Evolutionary conservation across 305 asterid species (phyloP).

Genomic region (Solanum hybrid): DNA sequence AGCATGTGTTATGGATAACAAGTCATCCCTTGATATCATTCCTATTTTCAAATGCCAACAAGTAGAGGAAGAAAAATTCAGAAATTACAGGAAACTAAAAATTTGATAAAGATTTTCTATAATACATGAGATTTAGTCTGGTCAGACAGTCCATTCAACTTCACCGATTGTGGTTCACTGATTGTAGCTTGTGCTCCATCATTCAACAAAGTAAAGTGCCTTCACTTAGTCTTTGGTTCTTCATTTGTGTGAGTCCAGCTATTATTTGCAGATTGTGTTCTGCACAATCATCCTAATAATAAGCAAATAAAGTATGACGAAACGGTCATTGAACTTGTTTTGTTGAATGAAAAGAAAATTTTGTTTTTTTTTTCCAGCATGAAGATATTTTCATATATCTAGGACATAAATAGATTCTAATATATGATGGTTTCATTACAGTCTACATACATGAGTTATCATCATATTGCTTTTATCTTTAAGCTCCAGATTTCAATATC

Average conservation of each 20-base stretch:
- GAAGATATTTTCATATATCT: background rate
- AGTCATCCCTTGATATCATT: background rate
- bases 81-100: background rate
- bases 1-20: background rate
- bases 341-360: background rate
- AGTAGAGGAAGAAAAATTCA: background rate
- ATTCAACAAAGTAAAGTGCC: background rate
- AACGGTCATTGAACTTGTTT: background rate
- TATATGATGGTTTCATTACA: too few relatives aligned
- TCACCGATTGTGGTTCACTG: constrained; percentile 18
- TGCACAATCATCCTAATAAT: background rate
- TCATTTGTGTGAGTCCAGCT: background rate
- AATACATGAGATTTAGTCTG: constrained; percentile 1
- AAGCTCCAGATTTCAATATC: background rate
- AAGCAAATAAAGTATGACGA: background rate
- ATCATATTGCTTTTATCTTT: too few relatives aligned
- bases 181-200: constrained; percentile 16
- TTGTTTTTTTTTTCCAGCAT: too few relatives aligned
- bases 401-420: background rate
- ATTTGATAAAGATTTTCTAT: background rate
- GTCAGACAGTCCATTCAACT: constrained; percentile 22
- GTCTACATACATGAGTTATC: background rate
- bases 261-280: background rate
- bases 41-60: background rate
- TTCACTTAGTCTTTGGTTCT: background rate